These are phyloP conservation scores for Phalaenopsis equestris DNA, from an alignment of 106 monocot genomes.

Conservation along the genomic window DNA sequence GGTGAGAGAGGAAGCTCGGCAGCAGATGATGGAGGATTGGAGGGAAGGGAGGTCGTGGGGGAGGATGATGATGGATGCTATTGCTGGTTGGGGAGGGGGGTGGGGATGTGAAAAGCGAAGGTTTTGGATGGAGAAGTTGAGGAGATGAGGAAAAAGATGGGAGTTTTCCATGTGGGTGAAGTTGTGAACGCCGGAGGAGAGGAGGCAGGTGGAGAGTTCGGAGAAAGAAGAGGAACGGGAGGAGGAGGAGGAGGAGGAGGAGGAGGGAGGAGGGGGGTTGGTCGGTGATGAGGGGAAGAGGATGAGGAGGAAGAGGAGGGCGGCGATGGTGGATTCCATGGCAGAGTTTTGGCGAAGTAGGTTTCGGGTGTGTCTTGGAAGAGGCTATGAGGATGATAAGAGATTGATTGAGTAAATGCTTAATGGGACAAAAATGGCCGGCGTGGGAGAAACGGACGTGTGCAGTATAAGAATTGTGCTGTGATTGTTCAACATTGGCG, in stretches of 20 bases:
- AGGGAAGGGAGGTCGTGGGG: conserved; percentile 22
- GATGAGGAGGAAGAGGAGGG: neutral
- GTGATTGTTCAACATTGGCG: too few relatives aligned
- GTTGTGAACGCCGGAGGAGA: conserved; percentile 16
- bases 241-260: too few relatives aligned
- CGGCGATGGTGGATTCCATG: neutral
- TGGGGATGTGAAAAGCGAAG: conserved; percentile 23
- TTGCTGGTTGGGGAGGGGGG: conserved; percentile 9
- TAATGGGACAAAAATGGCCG: too few relatives aligned
- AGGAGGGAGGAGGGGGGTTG: neutral
- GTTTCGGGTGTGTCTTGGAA: neutral
- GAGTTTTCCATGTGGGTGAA: conserved; percentile 12
- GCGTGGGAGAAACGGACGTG: too few relatives aligned
- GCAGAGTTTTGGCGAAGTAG: neutral
- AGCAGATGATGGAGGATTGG: conserved; percentile 24
- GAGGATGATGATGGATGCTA: conserved; percentile 17
- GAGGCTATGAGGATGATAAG: too few relatives aligned
- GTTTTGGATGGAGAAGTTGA: conserved; percentile 40
- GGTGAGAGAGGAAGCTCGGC: conserved; percentile 17
- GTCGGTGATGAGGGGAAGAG: too few relatives aligned
- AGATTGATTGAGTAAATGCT: too few relatives aligned
- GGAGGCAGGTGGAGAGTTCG: conserved; percentile 25
- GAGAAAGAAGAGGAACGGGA: neutral
- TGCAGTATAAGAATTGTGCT: too few relatives aligned
- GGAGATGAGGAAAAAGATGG: conserved; percentile 10